Base-by-base conservation (phyloP, 1,284 basidiomycete genomes). In the Ceratobasidium sp. region DNA sequence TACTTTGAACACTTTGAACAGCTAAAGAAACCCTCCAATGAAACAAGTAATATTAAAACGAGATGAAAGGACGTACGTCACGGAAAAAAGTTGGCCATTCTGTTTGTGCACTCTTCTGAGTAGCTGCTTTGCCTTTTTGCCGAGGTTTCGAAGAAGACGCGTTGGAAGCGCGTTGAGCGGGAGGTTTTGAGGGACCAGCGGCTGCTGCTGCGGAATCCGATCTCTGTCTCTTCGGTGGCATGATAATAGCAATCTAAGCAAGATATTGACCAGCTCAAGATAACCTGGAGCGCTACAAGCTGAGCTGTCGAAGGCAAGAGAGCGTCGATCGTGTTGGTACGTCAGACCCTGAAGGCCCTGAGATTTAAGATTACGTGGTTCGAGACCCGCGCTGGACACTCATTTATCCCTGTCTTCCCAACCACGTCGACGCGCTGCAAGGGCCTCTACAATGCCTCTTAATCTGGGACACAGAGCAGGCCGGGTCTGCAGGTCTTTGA, bases 1-100 rank as follows among this genome's bases (percentile, higher is more conserved):
- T 73, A 79, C 78, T 75, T 79, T 80, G 64, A 73, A 79, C 11
- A 78, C 75, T 75, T 78, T 79, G 57, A 75, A 79, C 13, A 80
- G 61, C 78, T 78, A 61, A 23, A 32, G n/a, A 30, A 69, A 28
- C 38, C 47, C 16, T 49, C 3, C 23, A n/a, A 26, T 43, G 16
- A 21, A 58, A 28, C 8, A 5, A 57, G n/a, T 14, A 23, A 9
- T 26, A 13, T 6, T 26, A 13, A 52, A 44, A 38, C 7, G 7
- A 58, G 23, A 23, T 1, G 16, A 5, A 41, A n/a, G 16, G 23
- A 35, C 69, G 49, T 38, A 52, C 69, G 35, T 72, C 69, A 44
- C 52, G 69, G 26, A 72, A 72, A 32, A 72, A 72, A 11, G 43
- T 28, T 2, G 69, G 69, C 69, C 69, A 72, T 23, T 61, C 47